Percentiles rank a stretch among this genome's conserved stretches.
These are phyloP conservation scores for Nothophaeocryptopus gaeumannii DNA, from an alignment of 2,329 filamentous ascomycete genomes.

Conservation along the genomic window DNA sequence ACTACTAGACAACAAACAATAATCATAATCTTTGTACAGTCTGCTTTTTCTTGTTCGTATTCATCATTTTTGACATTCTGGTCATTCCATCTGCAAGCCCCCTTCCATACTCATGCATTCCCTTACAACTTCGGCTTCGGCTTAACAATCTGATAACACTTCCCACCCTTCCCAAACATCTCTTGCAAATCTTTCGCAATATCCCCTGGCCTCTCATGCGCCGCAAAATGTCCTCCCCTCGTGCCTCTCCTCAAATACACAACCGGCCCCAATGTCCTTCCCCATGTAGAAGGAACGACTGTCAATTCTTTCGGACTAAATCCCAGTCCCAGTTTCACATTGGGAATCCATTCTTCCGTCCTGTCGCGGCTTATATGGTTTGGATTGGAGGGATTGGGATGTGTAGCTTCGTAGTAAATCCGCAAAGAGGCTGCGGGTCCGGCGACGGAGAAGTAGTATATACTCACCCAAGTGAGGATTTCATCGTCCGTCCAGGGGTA, in stretches of 20 bases:
- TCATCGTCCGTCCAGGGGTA: conserved; percentile 76
- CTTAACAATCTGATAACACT: conserved; percentile 17
- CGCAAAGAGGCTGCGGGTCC: conserved; percentile 65
- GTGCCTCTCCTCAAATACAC: conserved; percentile 54
- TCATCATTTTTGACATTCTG: no score
- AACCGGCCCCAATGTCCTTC: conserved; percentile 55
- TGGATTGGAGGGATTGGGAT: conserved; percentile 27
- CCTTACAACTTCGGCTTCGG: conserved; percentile 15
- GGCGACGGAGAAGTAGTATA: conserved; percentile 69
- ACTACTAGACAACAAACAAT: conserved; percentile 16
- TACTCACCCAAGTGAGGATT: conserved; percentile 68
- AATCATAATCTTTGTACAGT: not conserved
- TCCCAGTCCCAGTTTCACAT: conserved; percentile 52
- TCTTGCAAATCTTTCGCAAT: conserved; percentile 18
- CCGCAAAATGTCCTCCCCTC: conserved; percentile 58
- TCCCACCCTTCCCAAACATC: conserved; percentile 24
- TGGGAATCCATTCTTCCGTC: conserved; percentile 43
- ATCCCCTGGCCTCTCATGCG: conserved; percentile 42
- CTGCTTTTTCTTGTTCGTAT: no score
- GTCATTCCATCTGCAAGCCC: no score
- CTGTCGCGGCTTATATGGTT: conserved; percentile 31
- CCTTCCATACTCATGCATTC: no score
- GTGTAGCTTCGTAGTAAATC: conserved; percentile 69
- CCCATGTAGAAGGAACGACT: conserved; percentile 56
- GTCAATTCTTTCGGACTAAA: conserved; percentile 59